Base-by-base conservation (phyloP, 2,329 filamentous ascomycete species). In the Fusarium globosum region DNA sequence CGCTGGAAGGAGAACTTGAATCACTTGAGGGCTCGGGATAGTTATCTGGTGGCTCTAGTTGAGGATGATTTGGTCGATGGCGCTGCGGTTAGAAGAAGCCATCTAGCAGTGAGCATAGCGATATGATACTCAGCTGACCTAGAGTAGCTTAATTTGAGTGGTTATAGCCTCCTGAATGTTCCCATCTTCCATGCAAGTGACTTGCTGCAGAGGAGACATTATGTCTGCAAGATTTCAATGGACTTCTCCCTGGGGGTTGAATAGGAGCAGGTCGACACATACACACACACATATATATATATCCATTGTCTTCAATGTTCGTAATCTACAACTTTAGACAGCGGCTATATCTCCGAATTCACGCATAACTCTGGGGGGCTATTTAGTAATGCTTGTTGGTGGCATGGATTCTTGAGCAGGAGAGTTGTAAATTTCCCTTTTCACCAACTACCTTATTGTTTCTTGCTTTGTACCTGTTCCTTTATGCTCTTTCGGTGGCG, bases 81-180 rank as follows among this genome's bases (percentile, higher is more conserved):
- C 42, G 42, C 36, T 66, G 53, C 53, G 66, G 46, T 52, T 53
- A 57, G 57, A 42, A 52, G 55, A 64, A 43, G 55, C 69, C 58
- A 73, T 73, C 69, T 73, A 67, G 51, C 55, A 60, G 20, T 39
- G 35, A 68, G 56, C 42, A 43, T 59, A 51, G 48, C 61, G 53
- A 64, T 52, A 56, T 61, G 61, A 61, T 56, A 30, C 61, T 74
- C 72, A 63, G 73, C 58, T 65, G 46, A 67, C 35, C 53, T 67
- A 63, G 41, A 55, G 61, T 71, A 73, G 68, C 70, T 74, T 75
- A 69, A 73, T 77, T 60, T 79, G 61, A 71, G 65, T 73, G 70
- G 61, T 71, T 58, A 72, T 72, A 56, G 65, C 72, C 71, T 67
- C 64, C 57, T 48, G 61, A 41, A 21, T 26, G 46, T 49, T 70